Evolutionary conservation across 2,329 filamentous ascomycete species (phyloP).

Genomic region (Emergomyces africanus): DNA sequence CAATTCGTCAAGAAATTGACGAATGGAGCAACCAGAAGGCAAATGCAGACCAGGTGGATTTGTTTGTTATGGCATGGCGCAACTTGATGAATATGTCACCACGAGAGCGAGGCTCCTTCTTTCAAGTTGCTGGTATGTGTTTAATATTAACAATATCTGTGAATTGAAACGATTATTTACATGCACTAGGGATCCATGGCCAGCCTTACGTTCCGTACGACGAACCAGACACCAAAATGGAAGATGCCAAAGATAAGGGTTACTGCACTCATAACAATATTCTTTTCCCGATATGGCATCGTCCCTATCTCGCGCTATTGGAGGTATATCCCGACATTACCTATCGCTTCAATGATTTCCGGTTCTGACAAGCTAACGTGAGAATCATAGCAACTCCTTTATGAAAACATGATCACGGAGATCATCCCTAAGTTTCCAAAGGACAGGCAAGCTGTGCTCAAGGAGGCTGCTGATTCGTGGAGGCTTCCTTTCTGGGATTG

Average conservation of each 20-base stretch:
- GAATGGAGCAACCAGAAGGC: slow-evolving; percentile 1
- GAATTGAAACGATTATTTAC: not conserved
- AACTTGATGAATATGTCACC: slow-evolving; percentile 2
- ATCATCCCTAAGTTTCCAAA: slow-evolving; percentile 30
- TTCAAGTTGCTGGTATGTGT: slow-evolving; percentile 1
- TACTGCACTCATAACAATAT: slow-evolving; percentile 68
- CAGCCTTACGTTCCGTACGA: slow-evolving; percentile 52
- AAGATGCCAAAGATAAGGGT: not conserved
- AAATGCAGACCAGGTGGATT: not conserved
- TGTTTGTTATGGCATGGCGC: slow-evolving; percentile 2
- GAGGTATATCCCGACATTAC: slow-evolving; percentile 31
- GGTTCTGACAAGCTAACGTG: not conserved
- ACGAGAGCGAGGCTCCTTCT: not conserved
- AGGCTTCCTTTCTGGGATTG: slow-evolving; percentile 42
- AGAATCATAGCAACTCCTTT: slow-evolving; percentile 25
- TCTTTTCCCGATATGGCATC: slow-evolving; percentile 72
- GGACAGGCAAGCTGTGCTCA: slow-evolving; percentile 32
- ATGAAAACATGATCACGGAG: slow-evolving; percentile 20
- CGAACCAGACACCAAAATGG: slow-evolving; percentile 41
- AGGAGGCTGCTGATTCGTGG: slow-evolving; percentile 26
- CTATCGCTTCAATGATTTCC: not conserved
- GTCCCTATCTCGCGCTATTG: slow-evolving; percentile 57
- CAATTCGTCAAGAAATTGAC: slow-evolving; percentile 3
- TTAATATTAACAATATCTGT: not conserved
- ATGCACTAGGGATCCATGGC: slow-evolving; percentile 57